Conservation (phyloP, 169 alveolate genomes). For the Babesia bovis region DNA sequence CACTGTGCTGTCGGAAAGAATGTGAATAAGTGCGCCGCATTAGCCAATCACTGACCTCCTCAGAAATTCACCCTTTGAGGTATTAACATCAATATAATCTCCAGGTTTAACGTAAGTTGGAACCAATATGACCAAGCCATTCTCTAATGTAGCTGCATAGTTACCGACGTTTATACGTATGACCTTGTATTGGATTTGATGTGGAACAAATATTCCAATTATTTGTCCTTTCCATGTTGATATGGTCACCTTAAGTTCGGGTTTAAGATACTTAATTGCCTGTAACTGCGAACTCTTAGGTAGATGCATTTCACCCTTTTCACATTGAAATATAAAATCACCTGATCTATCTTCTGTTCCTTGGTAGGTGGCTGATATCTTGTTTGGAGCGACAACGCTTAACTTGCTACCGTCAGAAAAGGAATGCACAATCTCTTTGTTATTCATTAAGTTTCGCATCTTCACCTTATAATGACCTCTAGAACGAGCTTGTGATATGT, state of each 20-base stretch:
- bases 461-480: constrained; percentile 64
- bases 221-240: constrained; percentile 38
- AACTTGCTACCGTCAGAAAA: constrained; percentile 58
- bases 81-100: constrained; percentile 49
- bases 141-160: constrained; percentile 65
- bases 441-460: constrained; percentile 24
- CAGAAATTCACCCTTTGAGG: constrained; percentile 54
- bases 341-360: constrained; percentile 25
- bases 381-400: constrained; percentile 41
- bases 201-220: constrained; percentile 40
- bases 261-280: constrained; percentile 41
- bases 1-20: too few species aligned
- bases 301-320: constrained; percentile 3
- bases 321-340: constrained; percentile 10
- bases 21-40: too few species aligned
- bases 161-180: constrained; percentile 45
- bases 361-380: constrained; percentile 22
- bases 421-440: constrained; percentile 40
- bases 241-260: constrained; percentile 44
- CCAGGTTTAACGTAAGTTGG: constrained; percentile 62
- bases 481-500: constrained; percentile 59
- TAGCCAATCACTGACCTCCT: constrained; percentile 39
- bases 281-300: constrained; percentile 20
- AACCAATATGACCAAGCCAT: constrained; percentile 47
- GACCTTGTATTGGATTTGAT: constrained; percentile 49